Conservation (phyloP, 805 yeast genomes). For the Ogataea pini region DNA sequence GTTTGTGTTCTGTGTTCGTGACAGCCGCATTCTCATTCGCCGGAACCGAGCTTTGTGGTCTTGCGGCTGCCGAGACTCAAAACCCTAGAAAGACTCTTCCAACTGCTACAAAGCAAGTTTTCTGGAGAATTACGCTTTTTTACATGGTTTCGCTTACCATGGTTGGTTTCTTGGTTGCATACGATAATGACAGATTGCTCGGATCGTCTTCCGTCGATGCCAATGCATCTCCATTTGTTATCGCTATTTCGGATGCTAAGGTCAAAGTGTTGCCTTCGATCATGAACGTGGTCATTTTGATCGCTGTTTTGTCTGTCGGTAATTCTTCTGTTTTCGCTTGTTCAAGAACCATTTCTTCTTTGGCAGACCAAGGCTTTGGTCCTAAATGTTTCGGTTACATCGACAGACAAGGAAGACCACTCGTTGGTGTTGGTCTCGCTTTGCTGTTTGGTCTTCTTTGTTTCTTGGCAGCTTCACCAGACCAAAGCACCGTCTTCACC, state of each 20-base stretch:
- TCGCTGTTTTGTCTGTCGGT: constrained; percentile 75
- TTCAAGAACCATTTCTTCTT: constrained; percentile 66
- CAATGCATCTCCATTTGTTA: constrained; percentile 73
- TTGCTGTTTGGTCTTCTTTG: constrained; percentile 58
- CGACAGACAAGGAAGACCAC: constrained; percentile 80
- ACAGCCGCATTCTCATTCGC: constrained; percentile 66
- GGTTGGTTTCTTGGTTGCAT: constrained; percentile 64
- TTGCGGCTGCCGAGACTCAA: constrained; percentile 66
- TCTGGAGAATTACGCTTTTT: constrained; percentile 62
- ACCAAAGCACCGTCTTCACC: constrained; percentile 58
- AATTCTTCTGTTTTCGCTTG: constrained; percentile 75
- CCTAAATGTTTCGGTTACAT: constrained; percentile 65
- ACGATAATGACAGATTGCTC: constrained; percentile 46
- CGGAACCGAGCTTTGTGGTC: constrained; percentile 65
- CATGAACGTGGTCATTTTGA: constrained; percentile 71
- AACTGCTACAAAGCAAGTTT: constrained; percentile 62
- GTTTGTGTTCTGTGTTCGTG: constrained; percentile 63
- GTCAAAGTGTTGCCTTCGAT: constrained; percentile 70
- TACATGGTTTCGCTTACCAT: constrained; percentile 54
- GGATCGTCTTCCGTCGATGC: constrained; percentile 51
- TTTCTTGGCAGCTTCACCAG: constrained; percentile 61
- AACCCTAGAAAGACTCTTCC: constrained; percentile 64
- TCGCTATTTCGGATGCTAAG: constrained; percentile 68
- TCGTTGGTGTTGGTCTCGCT: constrained; percentile 61
- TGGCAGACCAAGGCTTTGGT: constrained; percentile 73